phyloP scores from a whole-genome alignment of 352 stramenopile species.

The Pythium aphanidermatum region DNA sequence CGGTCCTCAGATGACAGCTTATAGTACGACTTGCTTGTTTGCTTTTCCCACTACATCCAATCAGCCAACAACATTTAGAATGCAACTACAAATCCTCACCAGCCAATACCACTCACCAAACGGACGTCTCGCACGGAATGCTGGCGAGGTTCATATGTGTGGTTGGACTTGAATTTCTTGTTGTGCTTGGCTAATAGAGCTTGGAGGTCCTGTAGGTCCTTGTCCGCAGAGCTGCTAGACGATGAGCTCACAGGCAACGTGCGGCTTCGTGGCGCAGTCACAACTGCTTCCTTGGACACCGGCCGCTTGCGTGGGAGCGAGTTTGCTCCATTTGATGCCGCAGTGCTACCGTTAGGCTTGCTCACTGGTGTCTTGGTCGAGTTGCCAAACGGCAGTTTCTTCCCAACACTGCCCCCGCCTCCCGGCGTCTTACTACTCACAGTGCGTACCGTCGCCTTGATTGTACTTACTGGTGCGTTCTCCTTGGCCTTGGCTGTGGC shows the following conservation, averaged over 20 bases:
- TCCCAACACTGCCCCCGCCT: too few species aligned
- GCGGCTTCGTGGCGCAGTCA: neutral
- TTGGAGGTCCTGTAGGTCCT: slow-evolving; percentile 35
- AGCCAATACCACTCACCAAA: slow-evolving; percentile 27
- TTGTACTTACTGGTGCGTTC: neutral
- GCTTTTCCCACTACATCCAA: slow-evolving; percentile 55
- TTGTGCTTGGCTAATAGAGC: slow-evolving; percentile 64
- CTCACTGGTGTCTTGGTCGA: neutral
- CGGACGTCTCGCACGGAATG: slow-evolving; percentile 74
- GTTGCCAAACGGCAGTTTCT: slow-evolving; percentile 20
- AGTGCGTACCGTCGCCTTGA: slow-evolving; percentile 15
- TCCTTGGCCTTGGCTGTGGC: neutral
- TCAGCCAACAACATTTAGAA: neutral
- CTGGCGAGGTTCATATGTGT: slow-evolving; percentile 73
- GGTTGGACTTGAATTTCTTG: slow-evolving; percentile 65
- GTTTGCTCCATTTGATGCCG: neutral
- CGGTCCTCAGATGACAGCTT: slow-evolving; percentile 55
- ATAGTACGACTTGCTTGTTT: slow-evolving; percentile 64
- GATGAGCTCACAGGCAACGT: neutral
- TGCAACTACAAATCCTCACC: too few species aligned
- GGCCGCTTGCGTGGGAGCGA: slow-evolving; percentile 4
- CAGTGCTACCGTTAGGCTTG: neutral
- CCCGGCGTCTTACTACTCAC: neutral
- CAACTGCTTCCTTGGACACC: neutral
- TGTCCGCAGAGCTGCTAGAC: neutral